These are phyloP conservation scores for Torulaspora indica DNA, from an alignment of 805 yeast genomes.

Conservation along the genomic window DNA sequence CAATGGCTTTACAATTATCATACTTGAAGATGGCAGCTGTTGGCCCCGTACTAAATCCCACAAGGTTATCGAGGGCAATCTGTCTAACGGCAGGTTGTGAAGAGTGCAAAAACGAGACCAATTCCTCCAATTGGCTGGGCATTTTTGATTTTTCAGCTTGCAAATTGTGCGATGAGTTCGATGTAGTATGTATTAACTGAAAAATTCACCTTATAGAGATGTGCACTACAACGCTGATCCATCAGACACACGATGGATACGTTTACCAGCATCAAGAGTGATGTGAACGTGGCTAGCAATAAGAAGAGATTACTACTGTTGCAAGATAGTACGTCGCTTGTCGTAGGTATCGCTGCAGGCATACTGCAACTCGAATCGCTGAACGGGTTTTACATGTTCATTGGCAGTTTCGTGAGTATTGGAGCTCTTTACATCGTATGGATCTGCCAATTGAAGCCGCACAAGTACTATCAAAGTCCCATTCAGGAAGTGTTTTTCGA, in stretches of 20 bases:
- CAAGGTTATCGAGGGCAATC: slow-evolving; percentile 78
- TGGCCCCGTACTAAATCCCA: slow-evolving; percentile 73
- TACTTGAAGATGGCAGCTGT: slow-evolving; percentile 61
- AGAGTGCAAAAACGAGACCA: slow-evolving; percentile 77
- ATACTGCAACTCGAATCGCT: slow-evolving; percentile 48
- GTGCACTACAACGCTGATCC: not conserved
- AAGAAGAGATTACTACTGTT: slow-evolving; percentile 29
- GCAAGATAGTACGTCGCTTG: slow-evolving; percentile 47
- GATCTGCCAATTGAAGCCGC: slow-evolving; percentile 36
- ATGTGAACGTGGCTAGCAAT: slow-evolving; percentile 22
- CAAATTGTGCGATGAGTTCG: slow-evolving; percentile 5
- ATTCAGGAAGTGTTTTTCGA: slow-evolving; percentile 41
- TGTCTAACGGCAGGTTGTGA: slow-evolving; percentile 74
- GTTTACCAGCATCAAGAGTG: slow-evolving; percentile 7
- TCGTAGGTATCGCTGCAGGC: slow-evolving; percentile 53
- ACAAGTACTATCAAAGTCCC: slow-evolving; percentile 40
- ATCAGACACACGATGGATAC: slow-evolving; percentile 4
- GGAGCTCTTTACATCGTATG: slow-evolving; percentile 34
- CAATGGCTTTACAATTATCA: slow-evolving; percentile 64
- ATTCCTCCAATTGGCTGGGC: slow-evolving; percentile 52
- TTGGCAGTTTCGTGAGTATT: slow-evolving; percentile 36
- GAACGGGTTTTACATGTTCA: slow-evolving; percentile 45
- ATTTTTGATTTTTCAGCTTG: slow-evolving; percentile 25
- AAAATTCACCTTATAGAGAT: not conserved
- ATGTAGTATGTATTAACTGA: not conserved